Evolutionary conservation across 495 filamentous ascomycete species (phyloP).

Genomic region (Aspergillus homomorphus): DNA sequence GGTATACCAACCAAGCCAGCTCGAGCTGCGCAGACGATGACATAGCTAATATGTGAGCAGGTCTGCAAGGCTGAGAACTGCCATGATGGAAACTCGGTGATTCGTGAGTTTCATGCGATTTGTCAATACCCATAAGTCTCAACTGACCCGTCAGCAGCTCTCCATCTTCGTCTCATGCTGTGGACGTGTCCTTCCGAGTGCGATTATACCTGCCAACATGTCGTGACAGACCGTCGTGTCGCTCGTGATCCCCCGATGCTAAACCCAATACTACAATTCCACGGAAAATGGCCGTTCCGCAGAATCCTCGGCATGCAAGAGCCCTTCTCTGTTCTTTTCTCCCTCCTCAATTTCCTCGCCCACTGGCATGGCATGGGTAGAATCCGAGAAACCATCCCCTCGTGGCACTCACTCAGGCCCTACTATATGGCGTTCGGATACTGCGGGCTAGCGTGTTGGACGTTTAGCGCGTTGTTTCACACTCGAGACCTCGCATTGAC

Average conservation of each 20-base stretch:
- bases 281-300: conserved; percentile 99
- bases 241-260: conserved; percentile 59
- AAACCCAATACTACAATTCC: conserved; percentile 79
- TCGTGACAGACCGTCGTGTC: conserved; percentile 73
- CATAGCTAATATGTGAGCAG: conserved; percentile 43
- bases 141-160: conserved; percentile 26
- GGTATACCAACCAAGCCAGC: conserved; percentile 44
- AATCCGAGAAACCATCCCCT: conserved; percentile 65
- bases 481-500: conserved; percentile 79
- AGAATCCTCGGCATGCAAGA: conserved; percentile 91
- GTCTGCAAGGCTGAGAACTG: conserved; percentile 83
- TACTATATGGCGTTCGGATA: conserved; percentile 83
- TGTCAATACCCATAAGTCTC: not conserved
- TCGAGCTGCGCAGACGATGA: not conserved
- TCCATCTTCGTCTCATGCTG: conserved; percentile 51
- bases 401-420: conserved; percentile 66
- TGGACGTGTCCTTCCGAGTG: conserved; percentile 84
- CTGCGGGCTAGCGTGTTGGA: conserved; percentile 79
- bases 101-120: conserved; percentile 38
- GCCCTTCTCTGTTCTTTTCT: conserved; percentile 90
- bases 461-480: conserved; percentile 87
- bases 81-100: conserved; percentile 42
- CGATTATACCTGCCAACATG: conserved; percentile 97
- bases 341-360: conserved; percentile 82
- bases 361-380: conserved; percentile 75